A percentile compares a stretch with the other conserved stretches of the same genome.
These are phyloP conservation scores for Jaminaea rosea DNA, from an alignment of 1,284 basidiomycete genomes.

Conservation along the genomic window DNA sequence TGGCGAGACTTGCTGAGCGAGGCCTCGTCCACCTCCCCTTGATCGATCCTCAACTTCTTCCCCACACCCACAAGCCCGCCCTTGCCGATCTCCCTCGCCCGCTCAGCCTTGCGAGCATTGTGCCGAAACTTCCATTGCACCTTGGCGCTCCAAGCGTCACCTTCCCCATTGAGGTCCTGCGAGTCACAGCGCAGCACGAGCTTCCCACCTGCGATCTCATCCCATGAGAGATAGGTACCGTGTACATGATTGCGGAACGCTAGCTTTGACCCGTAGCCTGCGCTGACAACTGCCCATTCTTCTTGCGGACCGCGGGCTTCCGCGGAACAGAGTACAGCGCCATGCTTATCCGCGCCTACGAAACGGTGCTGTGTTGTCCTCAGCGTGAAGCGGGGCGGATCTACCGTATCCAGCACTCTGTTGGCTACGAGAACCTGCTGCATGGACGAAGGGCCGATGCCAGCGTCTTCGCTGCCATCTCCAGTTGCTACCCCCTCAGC, in stretches of 20 bases:
- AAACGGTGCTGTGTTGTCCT: slow-evolving; percentile 5
- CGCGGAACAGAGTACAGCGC: slow-evolving; percentile 1
- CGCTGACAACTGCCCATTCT: slow-evolving; percentile 1
- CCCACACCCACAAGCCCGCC: not conserved
- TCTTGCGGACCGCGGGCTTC: slow-evolving; percentile 12
- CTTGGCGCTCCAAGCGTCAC: not conserved
- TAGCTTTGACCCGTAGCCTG: not conserved
- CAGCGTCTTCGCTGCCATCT: not conserved
- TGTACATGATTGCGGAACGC: not conserved
- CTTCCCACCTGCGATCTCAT: slow-evolving; percentile 9
- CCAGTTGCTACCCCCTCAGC: not conserved
- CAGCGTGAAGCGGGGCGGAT: slow-evolving; percentile 2
- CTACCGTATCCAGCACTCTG: slow-evolving; percentile 5
- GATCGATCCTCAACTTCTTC: not conserved
- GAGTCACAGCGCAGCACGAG: slow-evolving; percentile 7
- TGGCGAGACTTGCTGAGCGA: not conserved
- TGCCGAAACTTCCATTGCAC: slow-evolving; percentile 11
- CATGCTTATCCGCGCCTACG: slow-evolving; percentile 5
- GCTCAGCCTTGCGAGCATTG: not conserved
- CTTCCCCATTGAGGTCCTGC: not conserved
- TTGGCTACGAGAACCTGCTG: slow-evolving; percentile 11
- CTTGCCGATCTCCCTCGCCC: not conserved
- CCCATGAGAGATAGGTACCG: slow-evolving; percentile 3
- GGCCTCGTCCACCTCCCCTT: not conserved
- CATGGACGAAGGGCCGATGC: not conserved